A percentile compares a stretch with the other conserved stretches of the same genome.
These are phyloP conservation scores for Salvia rosmarinus DNA, from an alignment of 257 asterid genomes.

Conservation along the genomic window DNA sequence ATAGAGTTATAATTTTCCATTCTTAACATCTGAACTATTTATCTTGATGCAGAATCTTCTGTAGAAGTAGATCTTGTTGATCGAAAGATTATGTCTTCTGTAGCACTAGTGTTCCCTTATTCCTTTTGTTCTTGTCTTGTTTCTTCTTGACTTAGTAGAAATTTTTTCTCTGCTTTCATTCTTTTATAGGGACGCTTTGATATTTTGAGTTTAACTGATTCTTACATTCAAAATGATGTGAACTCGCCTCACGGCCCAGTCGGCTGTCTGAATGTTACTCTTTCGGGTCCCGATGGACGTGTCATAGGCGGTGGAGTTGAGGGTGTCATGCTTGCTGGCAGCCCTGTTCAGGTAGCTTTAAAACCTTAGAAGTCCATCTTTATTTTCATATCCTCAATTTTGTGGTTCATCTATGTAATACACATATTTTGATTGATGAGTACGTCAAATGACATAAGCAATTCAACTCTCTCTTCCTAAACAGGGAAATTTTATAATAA, in stretches of 20 bases:
- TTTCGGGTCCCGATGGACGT: conserved; percentile 62
- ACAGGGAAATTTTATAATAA: background rate
- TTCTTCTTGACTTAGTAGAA: background rate
- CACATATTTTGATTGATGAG: background rate
- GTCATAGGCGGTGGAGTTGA: conserved; percentile 68
- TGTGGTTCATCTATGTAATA: background rate
- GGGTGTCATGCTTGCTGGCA: conserved; percentile 61
- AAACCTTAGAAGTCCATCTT: background rate
- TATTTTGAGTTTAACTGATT: conserved; percentile 59
- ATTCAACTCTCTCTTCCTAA: background rate
- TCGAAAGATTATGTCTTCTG: conserved; percentile 7
- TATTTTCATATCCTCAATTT: background rate
- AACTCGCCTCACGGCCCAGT: conserved; percentile 37
- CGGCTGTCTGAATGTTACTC: conserved; percentile 55
- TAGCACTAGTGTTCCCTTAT: background rate
- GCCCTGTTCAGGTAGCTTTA: conserved; percentile 60
- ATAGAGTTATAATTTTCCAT: background rate
- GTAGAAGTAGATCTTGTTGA: background rate
- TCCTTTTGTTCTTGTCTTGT: background rate
- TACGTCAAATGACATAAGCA: background rate
- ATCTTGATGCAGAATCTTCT: background rate
- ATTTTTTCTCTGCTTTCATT: background rate
- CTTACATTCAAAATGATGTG: conserved; percentile 41
- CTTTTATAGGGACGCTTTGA: conserved; percentile 57
- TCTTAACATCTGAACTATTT: background rate